These are phyloP conservation scores for Colletotrichum somersetense DNA, from an alignment of 2,329 filamentous ascomycete species.

Conservation along the genomic window DNA sequence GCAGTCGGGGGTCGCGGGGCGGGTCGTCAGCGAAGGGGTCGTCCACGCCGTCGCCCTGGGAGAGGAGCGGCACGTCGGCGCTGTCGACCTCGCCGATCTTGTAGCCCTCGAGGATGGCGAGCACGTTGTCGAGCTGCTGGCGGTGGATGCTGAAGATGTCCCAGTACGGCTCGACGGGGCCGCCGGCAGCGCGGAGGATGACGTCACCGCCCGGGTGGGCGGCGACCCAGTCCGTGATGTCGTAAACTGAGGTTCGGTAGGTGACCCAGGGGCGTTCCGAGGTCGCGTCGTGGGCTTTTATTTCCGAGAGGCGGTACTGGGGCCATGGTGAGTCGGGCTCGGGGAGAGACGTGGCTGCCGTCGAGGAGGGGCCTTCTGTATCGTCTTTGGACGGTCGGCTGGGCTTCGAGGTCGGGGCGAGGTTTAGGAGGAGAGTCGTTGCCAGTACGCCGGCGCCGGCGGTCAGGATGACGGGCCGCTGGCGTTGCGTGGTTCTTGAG, in stretches of 20 bases:
- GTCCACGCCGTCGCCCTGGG: conserved; percentile 52
- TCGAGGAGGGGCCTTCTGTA: neutral
- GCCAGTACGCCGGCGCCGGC: conserved; percentile 2
- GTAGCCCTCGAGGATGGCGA: conserved; percentile 62
- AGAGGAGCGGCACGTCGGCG: conserved; percentile 44
- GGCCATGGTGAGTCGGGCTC: neutral
- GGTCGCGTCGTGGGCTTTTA: conserved; percentile 52
- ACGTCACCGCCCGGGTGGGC: conserved; percentile 65
- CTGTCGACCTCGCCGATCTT: conserved; percentile 60
- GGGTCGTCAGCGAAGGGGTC: conserved; percentile 60
- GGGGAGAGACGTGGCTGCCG: neutral
- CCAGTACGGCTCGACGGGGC: conserved; percentile 64
- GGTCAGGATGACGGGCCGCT: neutral
- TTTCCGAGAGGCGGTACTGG: conserved; percentile 49
- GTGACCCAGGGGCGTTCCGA: conserved; percentile 61
- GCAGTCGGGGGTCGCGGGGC: conserved; percentile 55
- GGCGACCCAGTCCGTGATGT: conserved; percentile 64
- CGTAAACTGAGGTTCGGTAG: conserved; percentile 60
- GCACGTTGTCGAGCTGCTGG: conserved; percentile 56
- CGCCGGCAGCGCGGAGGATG: conserved; percentile 62
- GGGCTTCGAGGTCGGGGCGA: neutral
- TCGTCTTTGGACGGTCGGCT: neutral
- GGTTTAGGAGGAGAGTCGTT: neutral
- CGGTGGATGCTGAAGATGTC: conserved; percentile 66
- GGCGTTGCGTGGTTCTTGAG: neutral